Evolutionary conservation across 2,329 filamentous ascomycete species (phyloP).

Genomic region (Eurotiales sp.): DNA sequence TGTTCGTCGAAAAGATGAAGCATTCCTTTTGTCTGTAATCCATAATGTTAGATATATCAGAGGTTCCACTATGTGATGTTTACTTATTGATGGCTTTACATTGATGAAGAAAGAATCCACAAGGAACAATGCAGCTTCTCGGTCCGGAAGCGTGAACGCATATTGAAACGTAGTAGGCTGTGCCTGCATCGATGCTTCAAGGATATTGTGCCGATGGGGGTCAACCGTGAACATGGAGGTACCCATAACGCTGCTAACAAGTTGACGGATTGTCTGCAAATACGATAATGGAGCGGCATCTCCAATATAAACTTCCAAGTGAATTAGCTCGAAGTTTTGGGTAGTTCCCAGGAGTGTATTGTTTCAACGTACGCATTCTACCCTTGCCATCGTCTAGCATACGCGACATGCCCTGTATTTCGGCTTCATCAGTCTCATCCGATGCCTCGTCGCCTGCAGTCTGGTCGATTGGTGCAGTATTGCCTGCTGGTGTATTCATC

Average conservation of each 20-base stretch:
- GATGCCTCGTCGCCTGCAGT: slow-evolving; percentile 4
- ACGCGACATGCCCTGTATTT: slow-evolving; percentile 54
- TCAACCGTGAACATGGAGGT: slow-evolving; percentile 57
- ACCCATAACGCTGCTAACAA: slow-evolving; percentile 55
- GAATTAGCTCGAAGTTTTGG: too few species aligned
- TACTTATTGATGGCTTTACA: slow-evolving; percentile 35
- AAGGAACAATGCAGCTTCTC: slow-evolving; percentile 52
- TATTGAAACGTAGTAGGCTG: slow-evolving; percentile 37
- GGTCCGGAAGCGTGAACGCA: slow-evolving; percentile 55
- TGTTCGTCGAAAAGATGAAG: slow-evolving; percentile 57
- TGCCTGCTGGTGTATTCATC: slow-evolving; percentile 3
- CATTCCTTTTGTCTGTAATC: slow-evolving; percentile 54
- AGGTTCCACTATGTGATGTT: not conserved
- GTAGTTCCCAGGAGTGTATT: too few species aligned
- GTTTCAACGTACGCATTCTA: slow-evolving; percentile 17
- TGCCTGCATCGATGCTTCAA: slow-evolving; percentile 50
- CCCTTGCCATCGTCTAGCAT: slow-evolving; percentile 62
- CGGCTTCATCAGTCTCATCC: slow-evolving; percentile 19
- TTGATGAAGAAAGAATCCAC: slow-evolving; percentile 60
- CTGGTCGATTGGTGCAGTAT: slow-evolving; percentile 1
- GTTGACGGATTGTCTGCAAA: slow-evolving; percentile 57
- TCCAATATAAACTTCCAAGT: slow-evolving; percentile 57
- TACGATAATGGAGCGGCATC: slow-evolving; percentile 61
- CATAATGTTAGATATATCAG: not conserved
- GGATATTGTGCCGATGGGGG: slow-evolving; percentile 54